Base-by-base conservation (phyloP, 1,284 basidiomycete genomes). In the Ganoderma sinense region DNA sequence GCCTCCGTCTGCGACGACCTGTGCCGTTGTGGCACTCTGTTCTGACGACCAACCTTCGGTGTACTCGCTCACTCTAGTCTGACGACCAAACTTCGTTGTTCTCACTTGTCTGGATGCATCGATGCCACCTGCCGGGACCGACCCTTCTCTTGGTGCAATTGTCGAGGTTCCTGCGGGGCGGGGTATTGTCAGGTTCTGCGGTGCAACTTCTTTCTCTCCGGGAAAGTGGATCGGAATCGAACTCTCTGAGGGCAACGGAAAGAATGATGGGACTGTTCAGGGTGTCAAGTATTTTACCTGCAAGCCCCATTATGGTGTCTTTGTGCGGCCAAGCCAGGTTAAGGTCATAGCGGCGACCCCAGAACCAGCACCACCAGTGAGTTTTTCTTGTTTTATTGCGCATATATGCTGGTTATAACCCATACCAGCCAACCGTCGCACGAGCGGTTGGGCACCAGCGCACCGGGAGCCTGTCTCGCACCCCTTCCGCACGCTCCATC, bases 151-250 rank as follows among this genome's bases (percentile, higher is more conserved):
- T 61, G 90, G 90, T 58, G 86, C 93, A 10, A 84, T 91, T 63
- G 96, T 97, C 16, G 87, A 91, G 69, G 89, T 96, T 63, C 82
- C 91, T 0, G 89, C 91, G 56, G 97, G 96, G 16, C 86, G 88
- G 62, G 98, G 98, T 11, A 84, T 91, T 65, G 93, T 99, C 40
- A 88, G 96, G 61, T 99, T 97, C 85, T 88, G 87, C 56, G 98
- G 98, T 0, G 78, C 89, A 62, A 96, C 98, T 0, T 87, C 88
- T 4, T 99, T 99, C 80, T 90, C 95, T 18, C 80, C 90, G 2
- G 98, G 98, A 0, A 93, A 94, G 83, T 99, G 98, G 98, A 88
- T 98, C 69, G 98, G 98, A 18, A 90, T 99, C 69, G 96, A 97
- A 79, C 89, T 99, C 66, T 89, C 85, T 63, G 91, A 94, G 74